A percentile compares a stretch with the other conserved stretches of the same genome.
phyloP scores from a whole-genome alignment of 345 rosid genomes.

The Nephelium lappaceum region DNA sequence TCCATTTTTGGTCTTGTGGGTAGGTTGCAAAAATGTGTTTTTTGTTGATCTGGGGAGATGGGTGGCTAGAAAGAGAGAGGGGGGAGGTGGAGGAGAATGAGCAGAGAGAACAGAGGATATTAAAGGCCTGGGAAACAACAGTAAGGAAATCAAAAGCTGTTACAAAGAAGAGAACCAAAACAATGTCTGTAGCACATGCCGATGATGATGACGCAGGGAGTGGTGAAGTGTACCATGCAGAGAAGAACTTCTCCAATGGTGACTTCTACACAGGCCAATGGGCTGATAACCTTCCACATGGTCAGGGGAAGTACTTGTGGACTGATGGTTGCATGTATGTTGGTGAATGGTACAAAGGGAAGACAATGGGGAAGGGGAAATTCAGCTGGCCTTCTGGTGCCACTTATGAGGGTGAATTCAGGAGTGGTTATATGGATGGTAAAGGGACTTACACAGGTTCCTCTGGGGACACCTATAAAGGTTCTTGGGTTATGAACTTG shows the following conservation, averaged over 20 bases:
- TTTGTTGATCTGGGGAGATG: slow-evolving; percentile 27
- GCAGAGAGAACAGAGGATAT: slow-evolving; percentile 40
- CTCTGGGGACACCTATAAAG: slow-evolving; percentile 69
- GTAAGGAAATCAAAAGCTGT: slow-evolving; percentile 41
- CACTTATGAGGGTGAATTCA: slow-evolving; percentile 95
- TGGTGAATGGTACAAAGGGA: slow-evolving; percentile 84
- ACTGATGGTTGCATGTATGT: slow-evolving; percentile 92
- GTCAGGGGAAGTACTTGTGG: slow-evolving; percentile 87
- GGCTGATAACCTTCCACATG: slow-evolving; percentile 70
- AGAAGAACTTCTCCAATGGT: slow-evolving; percentile 61
- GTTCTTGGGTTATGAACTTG: slow-evolving; percentile 90
- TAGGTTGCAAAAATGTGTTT: slow-evolving; percentile 10
- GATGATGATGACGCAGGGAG: slow-evolving; percentile 70
- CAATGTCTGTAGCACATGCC: slow-evolving; percentile 89
- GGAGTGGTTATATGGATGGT: slow-evolving; percentile 86
- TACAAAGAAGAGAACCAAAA: slow-evolving; percentile 43
- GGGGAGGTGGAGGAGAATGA: slow-evolving; percentile 37
- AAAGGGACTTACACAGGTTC: slow-evolving; percentile 81
- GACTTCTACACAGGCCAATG: slow-evolving; percentile 91
- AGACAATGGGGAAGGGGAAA: slow-evolving; percentile 76
- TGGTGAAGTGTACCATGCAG: slow-evolving; percentile 51
- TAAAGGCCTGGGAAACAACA: slow-evolving; percentile 43
- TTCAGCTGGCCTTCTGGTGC: slow-evolving; percentile 96
- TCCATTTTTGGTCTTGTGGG: slow-evolving; percentile 7
- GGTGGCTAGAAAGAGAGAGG: slow-evolving; percentile 20